Evolutionary conservation across 2,329 filamentous ascomycete genomes (phyloP).

Genomic region (Alternaria angustiovoidea): DNA sequence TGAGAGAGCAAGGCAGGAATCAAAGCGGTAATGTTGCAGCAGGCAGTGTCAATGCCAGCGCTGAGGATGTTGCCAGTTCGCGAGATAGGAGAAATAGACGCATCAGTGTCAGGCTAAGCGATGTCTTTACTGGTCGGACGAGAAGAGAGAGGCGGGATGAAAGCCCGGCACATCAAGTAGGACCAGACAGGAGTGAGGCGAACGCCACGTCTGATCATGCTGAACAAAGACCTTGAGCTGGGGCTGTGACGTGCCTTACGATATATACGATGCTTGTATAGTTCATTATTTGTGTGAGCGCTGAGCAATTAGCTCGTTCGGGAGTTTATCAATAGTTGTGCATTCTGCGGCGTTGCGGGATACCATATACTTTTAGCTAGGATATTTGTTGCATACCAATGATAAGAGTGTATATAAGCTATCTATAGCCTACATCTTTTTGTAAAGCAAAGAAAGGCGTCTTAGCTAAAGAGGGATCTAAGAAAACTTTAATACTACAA

Average conservation of each 20-base stretch:
- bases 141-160: conserved; percentile 20
- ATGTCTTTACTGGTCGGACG: conserved; percentile 35
- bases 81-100: conserved; percentile 33
- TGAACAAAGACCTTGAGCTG: not conserved
- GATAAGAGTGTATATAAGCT: too few relatives aligned
- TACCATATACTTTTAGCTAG: too few relatives aligned
- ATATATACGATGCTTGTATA: not conserved
- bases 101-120: conserved; percentile 37
- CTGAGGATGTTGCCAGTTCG: conserved; percentile 23
- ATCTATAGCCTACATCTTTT: too few relatives aligned
- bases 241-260: too few relatives aligned
- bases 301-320: too few relatives aligned
- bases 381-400: too few relatives aligned
- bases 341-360: too few relatives aligned
- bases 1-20: conserved; percentile 45
- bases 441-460: too few relatives aligned
- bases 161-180: conserved; percentile 7
- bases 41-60: conserved; percentile 22
- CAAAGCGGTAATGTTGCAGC: conserved; percentile 27
- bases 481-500: too few relatives aligned
- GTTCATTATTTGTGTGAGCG: too few relatives aligned
- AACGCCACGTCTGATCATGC: not conserved
- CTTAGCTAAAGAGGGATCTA: too few relatives aligned
- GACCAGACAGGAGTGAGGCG: not conserved
- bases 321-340: too few relatives aligned